These are phyloP conservation scores for Botryotinia globosa DNA, from an alignment of 2,329 filamentous ascomycete species.

Conservation along the genomic window DNA sequence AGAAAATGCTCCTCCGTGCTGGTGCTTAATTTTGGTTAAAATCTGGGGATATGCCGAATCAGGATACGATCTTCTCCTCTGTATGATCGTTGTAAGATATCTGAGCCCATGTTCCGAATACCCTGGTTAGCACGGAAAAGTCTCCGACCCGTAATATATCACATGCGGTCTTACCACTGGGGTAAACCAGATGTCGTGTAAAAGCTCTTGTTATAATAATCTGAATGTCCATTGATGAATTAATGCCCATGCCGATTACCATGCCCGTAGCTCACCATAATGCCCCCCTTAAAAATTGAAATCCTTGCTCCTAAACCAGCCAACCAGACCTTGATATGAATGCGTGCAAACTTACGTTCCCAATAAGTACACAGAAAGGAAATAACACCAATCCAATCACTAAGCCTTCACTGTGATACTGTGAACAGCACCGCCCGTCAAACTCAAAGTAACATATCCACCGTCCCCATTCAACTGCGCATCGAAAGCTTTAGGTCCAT, in stretches of 20 bases:
- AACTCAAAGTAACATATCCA: slow-evolving; percentile 21
- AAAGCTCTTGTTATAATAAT: neutral
- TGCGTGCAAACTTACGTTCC: neutral
- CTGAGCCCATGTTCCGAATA: neutral
- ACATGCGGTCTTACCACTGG: neutral
- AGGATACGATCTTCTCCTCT: neutral
- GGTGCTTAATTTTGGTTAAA: neutral
- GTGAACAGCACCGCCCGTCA: slow-evolving; percentile 6
- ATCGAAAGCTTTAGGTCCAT: slow-evolving; percentile 1
- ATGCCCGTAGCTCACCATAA: neutral
- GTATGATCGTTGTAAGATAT: neutral
- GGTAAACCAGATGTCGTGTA: neutral
- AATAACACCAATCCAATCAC: neutral
- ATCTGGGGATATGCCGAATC: neutral
- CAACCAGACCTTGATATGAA: neutral
- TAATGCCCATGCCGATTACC: neutral
- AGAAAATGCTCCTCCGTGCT: neutral
- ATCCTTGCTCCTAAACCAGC: too few species aligned
- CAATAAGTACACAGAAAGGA: neutral
- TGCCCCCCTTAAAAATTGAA: too few species aligned
- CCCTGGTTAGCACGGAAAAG: neutral
- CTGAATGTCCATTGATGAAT: neutral
- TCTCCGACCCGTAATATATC: neutral
- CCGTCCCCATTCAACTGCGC: neutral
- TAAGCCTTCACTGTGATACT: neutral